Evolutionary conservation across 768 basidiomycete species (phyloP), one percentile per base, ranked within the genome.

Genomic region (Leccinum broughii): DNA sequence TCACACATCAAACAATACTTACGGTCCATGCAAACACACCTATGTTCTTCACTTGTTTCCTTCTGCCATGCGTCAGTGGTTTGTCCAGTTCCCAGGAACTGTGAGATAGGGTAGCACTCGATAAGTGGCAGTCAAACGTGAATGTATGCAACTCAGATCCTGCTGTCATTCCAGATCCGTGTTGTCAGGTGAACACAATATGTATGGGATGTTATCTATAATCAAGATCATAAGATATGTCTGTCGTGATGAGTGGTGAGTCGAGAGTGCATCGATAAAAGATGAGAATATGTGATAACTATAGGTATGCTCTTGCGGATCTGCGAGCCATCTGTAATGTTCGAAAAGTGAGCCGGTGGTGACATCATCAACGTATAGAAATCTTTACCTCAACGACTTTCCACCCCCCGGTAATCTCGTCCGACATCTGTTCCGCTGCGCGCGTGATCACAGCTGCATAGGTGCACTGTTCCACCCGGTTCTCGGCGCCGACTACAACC

Each of bases 341-440:
- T 52, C n/a, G 50, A 37, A 54, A 26, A 15, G 26, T 60, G 48
- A 59, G 51, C 3, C 39, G n/a, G 35, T 24, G 7, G 28, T 28
- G 11, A 17, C 15, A 44, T 35, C 24, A 6, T 35, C 2, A 24
- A 44, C 37, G 46, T 26, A 30, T 44, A 24, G n/a, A 34, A 4
- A 14, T 35, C 77, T 84, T 54, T 70, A 95, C 94, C 87, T 98
- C 96, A 28, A 98, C 83, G 55, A 98, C 85, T 76, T 98, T 98
- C 96, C 97, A 99, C 13, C 97, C 97, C 48, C 93, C 95, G 0
- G 97, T 99, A 50, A 97, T 80, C 73, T 95, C 92, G 71, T 98
- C 92, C 30, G 86, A 87, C 62, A 98, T 77, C 70, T 98, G 93
- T 67, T 89, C 89, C 70, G 92, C 88, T 32, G 93, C 77, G 28